Base-by-base conservation (phyloP, 1,284 basidiomycete genomes). In the Ceratobasidium sp. region DNA sequence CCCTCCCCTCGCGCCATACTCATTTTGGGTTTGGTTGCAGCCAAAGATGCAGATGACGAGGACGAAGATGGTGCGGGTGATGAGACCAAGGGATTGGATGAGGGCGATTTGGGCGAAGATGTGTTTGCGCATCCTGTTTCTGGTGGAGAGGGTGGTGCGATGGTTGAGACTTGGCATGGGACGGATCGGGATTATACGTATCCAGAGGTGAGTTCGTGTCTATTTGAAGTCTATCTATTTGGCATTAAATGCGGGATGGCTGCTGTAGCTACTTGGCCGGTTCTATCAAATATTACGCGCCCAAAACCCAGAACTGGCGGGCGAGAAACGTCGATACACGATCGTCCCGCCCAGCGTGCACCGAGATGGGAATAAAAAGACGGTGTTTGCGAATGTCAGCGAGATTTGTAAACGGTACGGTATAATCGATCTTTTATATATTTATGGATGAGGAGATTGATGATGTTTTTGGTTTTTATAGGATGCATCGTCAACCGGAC, bases 401-500 rank as follows among this genome's bases (percentile, higher is more conserved):
- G 97, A 99, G 84, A 99, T 99, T 82, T 99, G 97, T 90, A 97
- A 95, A 86, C 92, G 95, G 70, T 74, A 56, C 54, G 54, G n/a
- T 33, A 33, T 33, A 23, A 56, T 26, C n/a, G n/a, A 56, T 9
- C 15, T 56, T 10, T 2, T 13, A 56, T 56, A 33, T 33, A 33
- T 33, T 33, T n/a, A 13, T n/a, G 54, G n/a, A 56, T 28, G 54
- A n/a, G 20, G 9, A 13, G n/a, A 2, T 56, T 56, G 26, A 23
- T 10, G 9, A 13, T 56, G 54, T 56, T 12, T 64, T 44, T 64
- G n/a, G 33, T 1, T 33, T 33, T 33, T 33, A 33, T 10, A 67
- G 79, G 82, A 98, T 99, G 96, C 97, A 98, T 87, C 90, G 97
- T 84, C 94, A 96, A 87, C 96, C 97, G n/a, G 98, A 99, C 86